Conservation (phyloP, 2,329 filamentous ascomycete genomes). For the Apiospora pterosperma region DNA sequence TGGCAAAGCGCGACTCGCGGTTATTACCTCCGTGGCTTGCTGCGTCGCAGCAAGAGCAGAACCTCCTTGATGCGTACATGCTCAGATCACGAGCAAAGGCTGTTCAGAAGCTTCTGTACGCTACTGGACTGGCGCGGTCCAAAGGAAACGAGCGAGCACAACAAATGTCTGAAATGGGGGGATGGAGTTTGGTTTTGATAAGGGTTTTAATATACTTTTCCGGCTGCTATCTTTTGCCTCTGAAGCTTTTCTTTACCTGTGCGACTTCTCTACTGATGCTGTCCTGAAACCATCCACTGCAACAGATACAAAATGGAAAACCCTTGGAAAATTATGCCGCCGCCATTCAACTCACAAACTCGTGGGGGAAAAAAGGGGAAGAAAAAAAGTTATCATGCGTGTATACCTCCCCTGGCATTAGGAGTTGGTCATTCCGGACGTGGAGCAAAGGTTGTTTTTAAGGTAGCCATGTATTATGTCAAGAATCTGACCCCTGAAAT, state of each 20-base stretch:
- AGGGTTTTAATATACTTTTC: conserved; percentile 7
- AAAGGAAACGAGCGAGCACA: not conserved
- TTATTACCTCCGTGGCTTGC: not conserved
- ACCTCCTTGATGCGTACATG: not conserved
- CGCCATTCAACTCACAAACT: not conserved
- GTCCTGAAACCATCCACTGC: not conserved
- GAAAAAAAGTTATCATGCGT: too few species aligned
- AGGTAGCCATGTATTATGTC: not conserved
- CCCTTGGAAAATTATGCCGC: too few species aligned
- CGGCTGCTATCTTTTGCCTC: not conserved
- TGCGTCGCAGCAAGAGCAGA: not conserved
- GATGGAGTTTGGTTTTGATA: conserved; percentile 8
- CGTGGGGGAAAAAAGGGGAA: not conserved
- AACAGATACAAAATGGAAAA: not conserved
- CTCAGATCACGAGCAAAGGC: not conserved
- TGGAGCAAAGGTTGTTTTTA: not conserved
- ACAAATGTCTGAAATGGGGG: conserved; percentile 1
- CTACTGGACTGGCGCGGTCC: not conserved
- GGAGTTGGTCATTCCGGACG: not conserved
- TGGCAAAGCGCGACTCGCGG: not conserved
- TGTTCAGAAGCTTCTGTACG: not conserved
- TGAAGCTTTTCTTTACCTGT: not conserved
- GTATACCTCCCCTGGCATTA: not conserved
- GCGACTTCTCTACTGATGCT: not conserved
- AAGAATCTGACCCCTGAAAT: not conserved